Percentiles rank a stretch among this genome's conserved stretches.
phyloP scores from a whole-genome alignment of 202 grass and related monocot species.

The Eragrostis tef region DNA sequence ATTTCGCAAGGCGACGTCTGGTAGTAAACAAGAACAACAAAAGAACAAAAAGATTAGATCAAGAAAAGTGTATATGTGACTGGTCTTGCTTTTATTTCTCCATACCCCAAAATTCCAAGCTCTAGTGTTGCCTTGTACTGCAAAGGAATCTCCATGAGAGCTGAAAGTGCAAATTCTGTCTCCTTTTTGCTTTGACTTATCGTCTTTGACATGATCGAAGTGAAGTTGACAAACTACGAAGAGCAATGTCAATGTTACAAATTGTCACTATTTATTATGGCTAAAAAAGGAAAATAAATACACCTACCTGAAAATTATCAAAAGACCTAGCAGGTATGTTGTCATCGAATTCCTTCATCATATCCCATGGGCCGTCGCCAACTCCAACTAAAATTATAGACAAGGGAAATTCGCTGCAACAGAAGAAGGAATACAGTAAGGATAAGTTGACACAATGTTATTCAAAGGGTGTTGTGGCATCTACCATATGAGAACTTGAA shows the following conservation, averaged over 20 bases:
- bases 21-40: constrained; percentile 42
- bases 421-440: constrained; percentile 22
- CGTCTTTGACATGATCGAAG: constrained; percentile 81
- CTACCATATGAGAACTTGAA: constrained; percentile 7
- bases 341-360: constrained; percentile 98
- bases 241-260: background rate
- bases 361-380: constrained; percentile 96
- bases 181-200: constrained; percentile 70
- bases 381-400: constrained; percentile 97
- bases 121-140: constrained; percentile 94
- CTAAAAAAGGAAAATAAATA: constrained; percentile 8
- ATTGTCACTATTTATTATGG: background rate
- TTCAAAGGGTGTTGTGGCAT: background rate
- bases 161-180: constrained; percentile 87
- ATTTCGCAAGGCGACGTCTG: constrained; percentile 59
- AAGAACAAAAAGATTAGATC: constrained; percentile 26
- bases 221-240: constrained; percentile 95
- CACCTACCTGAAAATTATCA: constrained; percentile 90
- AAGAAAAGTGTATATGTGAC: constrained; percentile 32
- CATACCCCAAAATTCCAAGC: constrained; percentile 89
- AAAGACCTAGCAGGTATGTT: constrained; percentile 97
- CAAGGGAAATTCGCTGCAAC: constrained; percentile 82
- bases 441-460: constrained; percentile 13
- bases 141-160: constrained; percentile 95
- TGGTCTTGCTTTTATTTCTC: constrained; percentile 35